Conservation (phyloP, 208 protist species). For the Acanthamoeba castellanii region DNA sequence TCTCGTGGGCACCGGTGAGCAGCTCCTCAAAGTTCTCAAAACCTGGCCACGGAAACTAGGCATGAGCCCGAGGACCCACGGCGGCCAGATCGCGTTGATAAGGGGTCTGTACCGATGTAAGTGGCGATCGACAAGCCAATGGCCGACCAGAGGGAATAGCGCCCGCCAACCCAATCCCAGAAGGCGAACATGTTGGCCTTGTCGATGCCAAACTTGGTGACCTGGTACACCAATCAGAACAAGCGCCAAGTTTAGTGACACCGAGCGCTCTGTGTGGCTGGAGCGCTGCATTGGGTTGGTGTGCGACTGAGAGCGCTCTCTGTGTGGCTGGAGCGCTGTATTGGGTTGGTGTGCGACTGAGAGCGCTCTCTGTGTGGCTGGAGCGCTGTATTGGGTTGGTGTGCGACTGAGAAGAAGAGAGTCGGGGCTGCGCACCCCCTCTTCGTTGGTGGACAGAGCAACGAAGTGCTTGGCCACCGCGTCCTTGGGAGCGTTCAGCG, state of each 20-base stretch:
- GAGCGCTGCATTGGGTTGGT: background rate
- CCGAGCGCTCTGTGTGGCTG: background rate
- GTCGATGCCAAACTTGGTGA: conserved; percentile 96
- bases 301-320: background rate
- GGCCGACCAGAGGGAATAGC: conserved; percentile 98
- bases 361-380: background rate
- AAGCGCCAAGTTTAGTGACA: background rate
- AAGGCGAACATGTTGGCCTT: conserved; percentile 98
- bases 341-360: background rate
- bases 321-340: background rate
- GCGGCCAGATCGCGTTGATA: no score
- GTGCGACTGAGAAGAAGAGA: background rate
- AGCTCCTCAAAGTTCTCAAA: conserved; percentile 96
- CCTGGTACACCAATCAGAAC: background rate
- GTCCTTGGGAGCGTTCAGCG: conserved; percentile 86
- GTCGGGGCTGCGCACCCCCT: conserved; percentile 80
- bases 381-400: background rate
- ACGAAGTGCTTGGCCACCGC: conserved; percentile 97
- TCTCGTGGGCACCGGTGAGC: conserved; percentile 91
- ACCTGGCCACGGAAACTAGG: background rate
- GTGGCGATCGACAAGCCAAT: conserved; percentile 97
- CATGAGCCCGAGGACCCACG: no score
- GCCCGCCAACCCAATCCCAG: conserved; percentile 98
- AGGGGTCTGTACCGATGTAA: conserved; percentile 89
- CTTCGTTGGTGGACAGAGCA: conserved; percentile 96